Evolutionary conservation across 352 stramenopile genomes (phyloP).

Genomic region (Globisporangium lucens): DNA sequence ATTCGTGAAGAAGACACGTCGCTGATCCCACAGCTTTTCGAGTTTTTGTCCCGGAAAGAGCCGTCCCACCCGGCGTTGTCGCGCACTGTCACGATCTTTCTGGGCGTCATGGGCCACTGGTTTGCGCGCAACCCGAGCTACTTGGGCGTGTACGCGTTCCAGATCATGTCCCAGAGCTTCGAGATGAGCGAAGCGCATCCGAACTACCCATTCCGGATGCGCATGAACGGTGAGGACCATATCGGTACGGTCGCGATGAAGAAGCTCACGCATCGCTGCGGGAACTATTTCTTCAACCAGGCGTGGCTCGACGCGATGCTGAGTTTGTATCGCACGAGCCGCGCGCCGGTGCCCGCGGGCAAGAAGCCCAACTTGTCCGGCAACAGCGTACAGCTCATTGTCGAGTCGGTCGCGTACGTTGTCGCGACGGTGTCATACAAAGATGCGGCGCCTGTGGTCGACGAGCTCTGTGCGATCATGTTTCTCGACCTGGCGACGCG

Average conservation of each 20-base stretch:
- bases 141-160: conserved; percentile 53
- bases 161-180: conserved; percentile 72
- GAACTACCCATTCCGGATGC: conserved; percentile 41
- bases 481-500: conserved; percentile 55
- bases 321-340: conserved; percentile 50
- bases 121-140: conserved; percentile 65
- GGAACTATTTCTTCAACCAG: conserved; percentile 57
- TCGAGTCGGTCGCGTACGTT: conserved; percentile 69
- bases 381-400: conserved; percentile 53
- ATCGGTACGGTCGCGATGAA: conserved; percentile 63
- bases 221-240: conserved; percentile 51
- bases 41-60: conserved; percentile 65
- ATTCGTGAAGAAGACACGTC: conserved; percentile 75
- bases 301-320: conserved; percentile 73
- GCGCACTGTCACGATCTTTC: conserved; percentile 65
- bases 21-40: conserved; percentile 68
- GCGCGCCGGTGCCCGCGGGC: conserved; percentile 17
- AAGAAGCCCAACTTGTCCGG: conserved; percentile 28
- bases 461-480: conserved; percentile 61
- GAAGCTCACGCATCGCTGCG: conserved; percentile 67
- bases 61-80: conserved; percentile 54
- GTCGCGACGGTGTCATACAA: conserved; percentile 65
- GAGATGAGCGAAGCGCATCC: conserved; percentile 36
- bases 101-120: conserved; percentile 70
- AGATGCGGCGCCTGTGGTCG: conserved; percentile 55